Conservation (phyloP, 1,284 basidiomycete species). For the Thelephora terrestris region DNA sequence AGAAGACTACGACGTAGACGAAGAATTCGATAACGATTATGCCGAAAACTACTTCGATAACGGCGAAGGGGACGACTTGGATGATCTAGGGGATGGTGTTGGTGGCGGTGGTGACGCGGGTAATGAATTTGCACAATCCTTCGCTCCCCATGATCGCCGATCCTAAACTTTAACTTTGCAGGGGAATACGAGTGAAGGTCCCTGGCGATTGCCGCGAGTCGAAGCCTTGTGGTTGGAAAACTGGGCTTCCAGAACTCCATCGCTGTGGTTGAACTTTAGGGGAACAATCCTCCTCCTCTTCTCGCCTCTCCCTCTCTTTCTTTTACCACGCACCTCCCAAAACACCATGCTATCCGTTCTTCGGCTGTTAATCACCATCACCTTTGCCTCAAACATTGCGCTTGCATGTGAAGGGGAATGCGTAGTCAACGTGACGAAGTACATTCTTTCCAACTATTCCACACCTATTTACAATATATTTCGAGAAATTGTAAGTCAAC, state of each 20-base stretch:
- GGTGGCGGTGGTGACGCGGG: conserved; percentile 43
- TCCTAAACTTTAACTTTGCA: conserved; percentile 5
- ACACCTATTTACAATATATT: conserved; percentile 27
- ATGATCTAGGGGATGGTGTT: conserved; percentile 60
- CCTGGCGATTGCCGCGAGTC: not conserved
- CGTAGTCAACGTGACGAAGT: conserved; percentile 45
- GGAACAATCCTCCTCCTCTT: not conserved
- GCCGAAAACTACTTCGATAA: conserved; percentile 82
- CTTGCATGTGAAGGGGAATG: conserved; percentile 62
- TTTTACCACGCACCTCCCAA: not conserved
- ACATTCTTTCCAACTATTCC: conserved; percentile 42
- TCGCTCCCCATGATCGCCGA: not conserved
- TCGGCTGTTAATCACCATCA: conserved; percentile 12
- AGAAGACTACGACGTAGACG: conserved; percentile 74
- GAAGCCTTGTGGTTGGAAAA: not conserved
- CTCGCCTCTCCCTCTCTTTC: not conserved
- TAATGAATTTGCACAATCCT: no score
- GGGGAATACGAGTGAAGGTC: conserved; percentile 21
- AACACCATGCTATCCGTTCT: conserved; percentile 6
- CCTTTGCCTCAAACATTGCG: conserved; percentile 24
- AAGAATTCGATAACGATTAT: conserved; percentile 80
- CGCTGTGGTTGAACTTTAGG: not conserved
- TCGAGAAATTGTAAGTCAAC: conserved; percentile 27
- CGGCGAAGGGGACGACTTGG: conserved; percentile 67
- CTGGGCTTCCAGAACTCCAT: not conserved